Percentiles rank a stretch among this genome's conserved stretches.
These are phyloP conservation scores for Penicillium daleae DNA, from an alignment of 495 filamentous ascomycete genomes.

Conservation along the genomic window DNA sequence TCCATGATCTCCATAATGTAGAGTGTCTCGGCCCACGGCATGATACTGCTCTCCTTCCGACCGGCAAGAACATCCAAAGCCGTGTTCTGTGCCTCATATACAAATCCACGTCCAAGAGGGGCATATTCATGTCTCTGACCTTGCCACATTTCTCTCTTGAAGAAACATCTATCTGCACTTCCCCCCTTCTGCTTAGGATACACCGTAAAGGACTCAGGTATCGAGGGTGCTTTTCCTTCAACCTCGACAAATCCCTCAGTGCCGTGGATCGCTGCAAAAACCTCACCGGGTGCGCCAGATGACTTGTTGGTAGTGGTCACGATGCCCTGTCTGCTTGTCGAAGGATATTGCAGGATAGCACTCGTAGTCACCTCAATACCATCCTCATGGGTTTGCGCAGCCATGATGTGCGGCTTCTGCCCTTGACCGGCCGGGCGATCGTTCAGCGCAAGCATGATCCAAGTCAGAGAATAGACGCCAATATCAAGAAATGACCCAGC, in stretches of 20 bases:
- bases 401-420: constrained; percentile 19
- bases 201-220: constrained; percentile 28
- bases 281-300: constrained; percentile 5
- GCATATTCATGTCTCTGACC: constrained; percentile 18
- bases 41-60: constrained; percentile 23
- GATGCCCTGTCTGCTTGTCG: constrained; percentile 27
- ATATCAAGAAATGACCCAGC: constrained; percentile 27
- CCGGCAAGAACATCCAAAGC: constrained; percentile 27
- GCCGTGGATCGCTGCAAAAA: constrained; percentile 25
- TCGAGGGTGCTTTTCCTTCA: constrained; percentile 23
- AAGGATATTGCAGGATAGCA: constrained; percentile 23
- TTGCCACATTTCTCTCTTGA: neutral
- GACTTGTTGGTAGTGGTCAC: constrained; percentile 23
- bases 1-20: constrained; percentile 33
- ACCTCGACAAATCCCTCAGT: constrained; percentile 27
- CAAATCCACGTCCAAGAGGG: constrained; percentile 21
- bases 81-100: constrained; percentile 25
- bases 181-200: constrained; percentile 4
- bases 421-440: neutral
- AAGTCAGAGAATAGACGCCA: constrained; percentile 33
- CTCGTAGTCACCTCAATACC: constrained; percentile 27
- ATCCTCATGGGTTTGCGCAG: constrained; percentile 23
- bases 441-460: constrained; percentile 23
- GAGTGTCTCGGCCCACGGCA: constrained; percentile 26
- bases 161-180: neutral